A percentile compares a stretch with the other conserved stretches of the same genome.
Evolutionary conservation across 2,329 filamentous ascomycete species (phyloP).

Genomic region (Neopestalotiopsis rosae): DNA sequence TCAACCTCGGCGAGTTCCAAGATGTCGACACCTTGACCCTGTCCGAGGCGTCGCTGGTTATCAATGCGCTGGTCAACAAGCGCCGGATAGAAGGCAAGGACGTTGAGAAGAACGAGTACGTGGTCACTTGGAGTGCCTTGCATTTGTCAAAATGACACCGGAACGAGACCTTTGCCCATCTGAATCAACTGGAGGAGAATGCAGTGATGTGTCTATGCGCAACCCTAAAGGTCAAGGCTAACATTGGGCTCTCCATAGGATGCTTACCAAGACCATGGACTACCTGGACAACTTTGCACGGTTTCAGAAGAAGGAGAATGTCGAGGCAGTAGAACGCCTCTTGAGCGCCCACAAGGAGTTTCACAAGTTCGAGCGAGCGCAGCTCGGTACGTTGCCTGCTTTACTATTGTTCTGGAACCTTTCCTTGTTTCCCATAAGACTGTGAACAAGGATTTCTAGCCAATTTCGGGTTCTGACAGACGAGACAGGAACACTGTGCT

Average conservation of each 20-base stretch:
- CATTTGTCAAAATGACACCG: no score
- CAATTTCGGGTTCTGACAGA: slow-evolving; percentile 18
- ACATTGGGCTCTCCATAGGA: slow-evolving; percentile 49
- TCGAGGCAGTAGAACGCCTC: slow-evolving; percentile 90
- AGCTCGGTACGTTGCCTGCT: slow-evolving; percentile 69
- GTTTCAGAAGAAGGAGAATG: slow-evolving; percentile 93
- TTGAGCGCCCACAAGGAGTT: slow-evolving; percentile 80
- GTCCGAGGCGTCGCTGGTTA: slow-evolving; percentile 89
- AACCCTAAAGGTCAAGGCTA: not conserved
- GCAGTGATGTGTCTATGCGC: not conserved
- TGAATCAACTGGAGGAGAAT: not conserved
- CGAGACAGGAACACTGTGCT: slow-evolving; percentile 82
- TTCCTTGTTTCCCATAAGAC: not conserved
- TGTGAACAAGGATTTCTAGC: slow-evolving; percentile 4
- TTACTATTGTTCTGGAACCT: not conserved
- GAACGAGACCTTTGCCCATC: not conserved
- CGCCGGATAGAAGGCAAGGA: slow-evolving; percentile 81
- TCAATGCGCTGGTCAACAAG: slow-evolving; percentile 86
- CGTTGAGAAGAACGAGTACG: slow-evolving; percentile 83
- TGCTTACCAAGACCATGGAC: slow-evolving; percentile 85
- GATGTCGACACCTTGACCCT: slow-evolving; percentile 90
- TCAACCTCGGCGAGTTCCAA: slow-evolving; percentile 93
- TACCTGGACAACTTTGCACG: slow-evolving; percentile 95
- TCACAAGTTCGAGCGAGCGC: slow-evolving; percentile 90
- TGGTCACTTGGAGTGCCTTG: slow-evolving; percentile 22